Base-by-base conservation (phyloP, 805 yeast genomes). In the Spathaspora passalidarum region DNA sequence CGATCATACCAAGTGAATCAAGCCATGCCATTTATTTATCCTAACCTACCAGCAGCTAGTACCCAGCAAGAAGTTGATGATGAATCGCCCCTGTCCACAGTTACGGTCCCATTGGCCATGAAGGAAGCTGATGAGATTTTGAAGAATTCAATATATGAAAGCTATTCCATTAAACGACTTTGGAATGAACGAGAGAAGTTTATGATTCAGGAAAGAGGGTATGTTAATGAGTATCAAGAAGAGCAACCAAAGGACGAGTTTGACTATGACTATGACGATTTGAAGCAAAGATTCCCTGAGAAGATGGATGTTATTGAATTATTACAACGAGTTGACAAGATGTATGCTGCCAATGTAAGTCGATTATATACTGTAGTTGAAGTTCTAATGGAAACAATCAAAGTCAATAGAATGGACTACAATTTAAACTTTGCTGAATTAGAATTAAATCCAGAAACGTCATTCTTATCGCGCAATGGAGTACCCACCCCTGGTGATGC, bases 111-210 rank as follows among this genome's bases (percentile, higher is more conserved):
- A 0, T 75, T 67, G 34, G 89, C 96, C 49, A 81, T 91, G 22
- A 70, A 76, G 39, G 96, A 92, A 60, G 97, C 97, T 0, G 75
- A 88, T 19, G 77, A 78, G 11, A 76, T 92, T 7, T 77, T 88
- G 49, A 73, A 76, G 22, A 66, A 78, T 9, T 79, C 86, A 13
- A 76, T 88, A 1, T 73, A 80, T 46, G 84, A 85, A 18, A 82
- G 86, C 40, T 77, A 87, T 45, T 77, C 83, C n/a, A 72, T 80
- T 13, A 75, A 80, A 48, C 90, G 91, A 56, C 63, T 91, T 38
- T 83, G 90, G 81, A 62, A 73, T 21, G 92, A 85, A 48, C 72
- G 91, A 44, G 86, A 84, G 47, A 61, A 72, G 17, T 88, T 88
- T 52, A 82, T 87, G 78, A 66, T 72, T 38, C 84, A 84, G 49